Conservation (phyloP, 371 early-diverging fungal species). For the Apophysomyces trapeziformis region DNA sequence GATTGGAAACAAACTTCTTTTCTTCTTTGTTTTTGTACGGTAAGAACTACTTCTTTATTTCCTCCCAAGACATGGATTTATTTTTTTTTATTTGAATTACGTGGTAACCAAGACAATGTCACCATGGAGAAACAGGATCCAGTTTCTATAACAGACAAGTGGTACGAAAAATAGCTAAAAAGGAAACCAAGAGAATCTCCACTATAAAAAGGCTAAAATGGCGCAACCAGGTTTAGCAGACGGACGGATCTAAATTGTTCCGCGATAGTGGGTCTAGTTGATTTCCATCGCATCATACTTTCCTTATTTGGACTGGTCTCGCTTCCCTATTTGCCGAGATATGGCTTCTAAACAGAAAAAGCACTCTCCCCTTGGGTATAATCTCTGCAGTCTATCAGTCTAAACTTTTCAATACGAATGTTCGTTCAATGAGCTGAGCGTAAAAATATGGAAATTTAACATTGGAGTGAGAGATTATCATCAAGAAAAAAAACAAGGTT, state of each 20-base stretch:
- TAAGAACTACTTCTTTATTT: neutral
- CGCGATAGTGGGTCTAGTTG: neutral
- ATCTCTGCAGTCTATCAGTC: too few relatives aligned
- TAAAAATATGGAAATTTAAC: too few relatives aligned
- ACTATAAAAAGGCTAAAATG: slow-evolving; percentile 7
- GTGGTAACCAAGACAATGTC: neutral
- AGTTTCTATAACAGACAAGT: slow-evolving; percentile 2
- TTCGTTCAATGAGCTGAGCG: too few relatives aligned
- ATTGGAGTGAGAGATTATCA: too few relatives aligned
- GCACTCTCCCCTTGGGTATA: neutral
- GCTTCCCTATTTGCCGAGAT: slow-evolving; percentile 1
- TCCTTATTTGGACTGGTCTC: neutral
- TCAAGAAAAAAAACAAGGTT: too few relatives aligned
- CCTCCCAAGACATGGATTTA: neutral
- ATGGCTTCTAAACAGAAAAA: slow-evolving; percentile 2
- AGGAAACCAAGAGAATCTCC: slow-evolving; percentile 2
- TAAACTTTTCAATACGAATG: too few relatives aligned
- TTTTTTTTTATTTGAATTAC: neutral
- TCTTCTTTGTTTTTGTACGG: neutral
- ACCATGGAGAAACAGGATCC: neutral
- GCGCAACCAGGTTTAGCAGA: slow-evolving; percentile 6
- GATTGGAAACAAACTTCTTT: too few relatives aligned
- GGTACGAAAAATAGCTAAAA: neutral
- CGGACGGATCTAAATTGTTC: neutral
- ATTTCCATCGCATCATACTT: slow-evolving; percentile 1